Conservation (phyloP, 176 grass and related monocot genomes). For the Carex littledalei region DNA sequence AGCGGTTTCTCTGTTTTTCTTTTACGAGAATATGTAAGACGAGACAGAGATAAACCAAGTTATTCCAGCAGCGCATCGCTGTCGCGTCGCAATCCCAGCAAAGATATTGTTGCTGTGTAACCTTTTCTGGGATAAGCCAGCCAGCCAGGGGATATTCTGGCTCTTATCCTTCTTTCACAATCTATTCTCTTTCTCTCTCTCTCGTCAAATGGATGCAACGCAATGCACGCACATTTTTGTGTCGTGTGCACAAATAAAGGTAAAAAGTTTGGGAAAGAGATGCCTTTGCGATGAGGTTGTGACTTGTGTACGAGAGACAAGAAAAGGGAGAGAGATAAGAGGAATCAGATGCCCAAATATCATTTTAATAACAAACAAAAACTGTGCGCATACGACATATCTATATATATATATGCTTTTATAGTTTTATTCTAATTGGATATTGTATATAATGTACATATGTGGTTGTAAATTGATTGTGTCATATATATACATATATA, state of each 20-base stretch:
- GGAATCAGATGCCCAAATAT: neutral
- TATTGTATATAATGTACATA: neutral
- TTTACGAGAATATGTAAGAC: neutral
- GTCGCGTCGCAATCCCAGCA: conserved; percentile 24
- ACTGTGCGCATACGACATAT: neutral
- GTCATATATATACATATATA: neutral
- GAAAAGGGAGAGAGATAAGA: conserved; percentile 9
- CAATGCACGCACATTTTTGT: neutral
- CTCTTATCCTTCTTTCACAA: conserved; percentile 15
- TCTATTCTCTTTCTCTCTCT: neutral
- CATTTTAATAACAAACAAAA: neutral
- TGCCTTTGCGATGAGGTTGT: conserved; percentile 20
- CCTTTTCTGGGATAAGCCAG: conserved; percentile 22
- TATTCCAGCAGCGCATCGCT: neutral
- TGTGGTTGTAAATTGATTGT: neutral
- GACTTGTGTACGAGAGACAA: no score
- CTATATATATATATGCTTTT: neutral
- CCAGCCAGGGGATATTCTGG: conserved; percentile 3
- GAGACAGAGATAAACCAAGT: neutral
- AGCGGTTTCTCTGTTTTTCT: neutral
- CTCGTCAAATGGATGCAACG: conserved; percentile 13
- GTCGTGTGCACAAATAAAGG: neutral
- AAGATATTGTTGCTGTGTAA: conserved; percentile 22
- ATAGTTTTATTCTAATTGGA: neutral
- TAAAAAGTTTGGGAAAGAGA: conserved; percentile 20